Base-by-base conservation (phyloP, 352 stramenopile species). In the Phytophthora fragariaefolia region DNA sequence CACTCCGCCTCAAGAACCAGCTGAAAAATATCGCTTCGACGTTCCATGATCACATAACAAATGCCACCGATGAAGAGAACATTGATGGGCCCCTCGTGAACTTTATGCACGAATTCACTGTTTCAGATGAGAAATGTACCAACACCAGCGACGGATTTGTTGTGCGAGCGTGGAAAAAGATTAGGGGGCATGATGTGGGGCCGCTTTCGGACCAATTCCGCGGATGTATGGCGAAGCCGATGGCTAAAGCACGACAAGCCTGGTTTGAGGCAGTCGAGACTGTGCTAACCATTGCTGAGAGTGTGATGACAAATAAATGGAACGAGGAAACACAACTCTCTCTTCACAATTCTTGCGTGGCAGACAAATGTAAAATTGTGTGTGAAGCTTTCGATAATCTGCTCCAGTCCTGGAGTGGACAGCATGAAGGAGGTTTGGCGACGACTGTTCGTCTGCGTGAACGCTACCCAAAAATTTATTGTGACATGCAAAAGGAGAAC, bases 1-100 rank as follows among this genome's bases (percentile, higher is more conserved):
- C 71, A 5, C 49, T 79, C 20, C 68, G 74, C 9, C 34, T 80
- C 15, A 78, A 73, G n/a, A 74, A 74, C 2, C 62, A 74, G 3
- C 60, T 79, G 3, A 73, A 76, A 47, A 4, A 20, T 13, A 40
- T 80, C 2, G 60, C 71, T 26, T 59, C 47, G 4, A 45, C 5
- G 6, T 81, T 76, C 26, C 46, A 51, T 15, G 32, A 66, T 10
- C 32, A 57, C 8, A 4, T 54, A 18, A 30, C 10, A 10, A 36
- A 26, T 7, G 36, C 20, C 18, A 18, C 45, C 2, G 28, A 55
- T 20, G 40, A 17, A 13, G 4, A 30, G 17, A 34, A 61, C 3
- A 17, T 23, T 20, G 28, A n/a, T 12, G 10, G 70, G 34, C 9
- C 12, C 4, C 30, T 80, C 4, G 46, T 45, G n/a, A 32, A n/a